Evolutionary conservation across 129 eudicot genomes (phyloP), one percentile per base, ranked within the genome.

Genomic region (Escallonia rubra): DNA sequence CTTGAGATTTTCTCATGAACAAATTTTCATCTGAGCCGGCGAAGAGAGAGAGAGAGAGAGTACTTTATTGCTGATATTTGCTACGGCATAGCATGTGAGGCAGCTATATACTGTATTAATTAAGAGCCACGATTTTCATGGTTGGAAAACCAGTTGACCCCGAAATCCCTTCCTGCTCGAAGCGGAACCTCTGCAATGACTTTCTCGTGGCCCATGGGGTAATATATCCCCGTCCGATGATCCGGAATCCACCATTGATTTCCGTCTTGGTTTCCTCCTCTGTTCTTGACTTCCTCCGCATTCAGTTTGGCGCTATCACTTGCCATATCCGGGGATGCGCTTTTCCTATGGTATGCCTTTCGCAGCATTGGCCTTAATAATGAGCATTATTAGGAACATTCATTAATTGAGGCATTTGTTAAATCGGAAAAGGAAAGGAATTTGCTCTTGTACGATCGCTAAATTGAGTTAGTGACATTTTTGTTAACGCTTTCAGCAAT

Each of bases 151-250:
- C 89, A 89, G 43, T 89, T 78, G 34, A 85, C 59, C 5, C 63
- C 81, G 59, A 51, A 81, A 64, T 85, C 80, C 71, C 71, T 85
- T 8, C 76, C 92, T 14, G 87, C 92, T 59, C 49, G 68, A 8
- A 63, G 13, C 43, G 92, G 91, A 60, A 89, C 76, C 43, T 72
- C 78, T 71, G 82, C 71, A 3, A 89, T 85, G 13, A 85, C 82
- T 64, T 89, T 89, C 53, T 89, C 85, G 39, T 89, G 92, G 4
- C 96, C 96, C 72, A 76, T 83, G 0, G 90, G 96, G 46, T 85
- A 80, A 69, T 62, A 89, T 16, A 89, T 83, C 41, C 96, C 96
- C 0, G 96, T 89, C 8, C 96, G 85, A 49, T 79, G 71, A 46
- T 89, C 90, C 0, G 85, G 92, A 7, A 78, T 45, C 92, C 89